Base-by-base conservation (phyloP, 2,329 filamentous ascomycete species). In the Lecanosticta acicola region DNA sequence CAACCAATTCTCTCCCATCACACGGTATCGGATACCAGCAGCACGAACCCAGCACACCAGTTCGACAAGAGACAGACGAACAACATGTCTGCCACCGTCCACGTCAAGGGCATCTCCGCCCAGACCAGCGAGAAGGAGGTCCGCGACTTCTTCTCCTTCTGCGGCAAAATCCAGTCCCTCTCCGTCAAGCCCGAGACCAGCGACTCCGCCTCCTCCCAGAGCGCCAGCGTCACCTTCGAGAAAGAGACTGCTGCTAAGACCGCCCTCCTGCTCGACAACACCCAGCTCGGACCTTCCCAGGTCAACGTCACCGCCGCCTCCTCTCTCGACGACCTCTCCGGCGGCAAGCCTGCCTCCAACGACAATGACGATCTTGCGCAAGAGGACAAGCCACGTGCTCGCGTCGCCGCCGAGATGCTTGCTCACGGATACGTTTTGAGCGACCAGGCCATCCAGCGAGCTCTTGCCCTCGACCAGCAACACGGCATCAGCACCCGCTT, bases 161-260 rank as follows among this genome's bases (percentile, higher is more conserved):
- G 80, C 66, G 93, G 93, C 68, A 97, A 96, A 77, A 94, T 98
- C 68, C 83, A 81, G 57, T 78, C 79, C 59, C 78, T 98, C 67
- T 83, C 87, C 48, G 79, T 96, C 62, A 87, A 81, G 20, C 71
- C 82, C 41, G 74, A 68, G 32, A 74, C 73, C 19, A 67, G 67
- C 34, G 70, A 69, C 32, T 49, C 71, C 43, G 80, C 80, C 62
- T 78, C 83, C 56, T 75, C 79, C 57, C 88, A 96, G 72, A 83
- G 83, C 40, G 93, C 93, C 47, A 86, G 84, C n/a, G 90, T 98
- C 53, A 90, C 83, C 42, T 98, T 98, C 64, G 93, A 97, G 71
- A 96, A 96, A 75, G 83, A 91, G 67, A 94, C 91, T 11, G 93
- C 93, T 41, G 90, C 91, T 49, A 96, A 95, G 77, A 98, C 93